Conservation (phyloP, 2,329 filamentous ascomycete species). For the Cladobotryum protrusum region DNA sequence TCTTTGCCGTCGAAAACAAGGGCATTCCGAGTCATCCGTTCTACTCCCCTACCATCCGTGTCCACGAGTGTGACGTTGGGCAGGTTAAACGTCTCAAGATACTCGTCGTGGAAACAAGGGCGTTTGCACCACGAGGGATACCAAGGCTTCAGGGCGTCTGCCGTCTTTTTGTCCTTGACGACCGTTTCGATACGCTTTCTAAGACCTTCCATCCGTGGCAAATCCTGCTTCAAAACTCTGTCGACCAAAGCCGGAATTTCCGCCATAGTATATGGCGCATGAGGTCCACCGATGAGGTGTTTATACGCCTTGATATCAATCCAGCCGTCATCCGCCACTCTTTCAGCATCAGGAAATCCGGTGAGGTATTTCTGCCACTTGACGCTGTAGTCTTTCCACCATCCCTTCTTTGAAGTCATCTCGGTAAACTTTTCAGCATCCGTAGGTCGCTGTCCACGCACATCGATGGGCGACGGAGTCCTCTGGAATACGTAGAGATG, state of each 20-base stretch:
- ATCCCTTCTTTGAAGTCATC: slow-evolving; percentile 34
- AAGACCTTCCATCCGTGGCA: slow-evolving; percentile 35
- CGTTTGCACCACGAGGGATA: slow-evolving; percentile 59
- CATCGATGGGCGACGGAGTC: slow-evolving; percentile 40
- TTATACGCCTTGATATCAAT: slow-evolving; percentile 26
- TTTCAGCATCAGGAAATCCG: slow-evolving; percentile 36
- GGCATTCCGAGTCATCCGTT: slow-evolving; percentile 37
- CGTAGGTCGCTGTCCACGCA: slow-evolving; percentile 33
- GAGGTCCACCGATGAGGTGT: slow-evolving; percentile 27
- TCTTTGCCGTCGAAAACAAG: slow-evolving; percentile 42
- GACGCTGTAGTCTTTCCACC: slow-evolving; percentile 38
- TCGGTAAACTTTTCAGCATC: slow-evolving; percentile 36
- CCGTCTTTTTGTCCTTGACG: slow-evolving; percentile 48
- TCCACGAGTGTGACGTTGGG: slow-evolving; percentile 54
- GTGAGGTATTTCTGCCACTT: slow-evolving; percentile 18
- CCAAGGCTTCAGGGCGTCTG: slow-evolving; percentile 50
- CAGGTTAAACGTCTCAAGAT: slow-evolving; percentile 52
- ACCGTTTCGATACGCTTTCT: slow-evolving; percentile 41
- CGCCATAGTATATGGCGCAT: slow-evolving; percentile 14
- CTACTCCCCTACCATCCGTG: slow-evolving; percentile 48
- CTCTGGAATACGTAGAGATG: slow-evolving; percentile 52
- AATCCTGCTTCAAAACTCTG: slow-evolving; percentile 37
- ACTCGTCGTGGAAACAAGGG: slow-evolving; percentile 55
- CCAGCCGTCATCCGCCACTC: slow-evolving; percentile 45
- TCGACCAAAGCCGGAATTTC: slow-evolving; percentile 20